A percentile compares a stretch with the other conserved stretches of the same genome.
Conservation (phyloP, 331 rosid species). For the Stylosanthes scabra region DNA sequence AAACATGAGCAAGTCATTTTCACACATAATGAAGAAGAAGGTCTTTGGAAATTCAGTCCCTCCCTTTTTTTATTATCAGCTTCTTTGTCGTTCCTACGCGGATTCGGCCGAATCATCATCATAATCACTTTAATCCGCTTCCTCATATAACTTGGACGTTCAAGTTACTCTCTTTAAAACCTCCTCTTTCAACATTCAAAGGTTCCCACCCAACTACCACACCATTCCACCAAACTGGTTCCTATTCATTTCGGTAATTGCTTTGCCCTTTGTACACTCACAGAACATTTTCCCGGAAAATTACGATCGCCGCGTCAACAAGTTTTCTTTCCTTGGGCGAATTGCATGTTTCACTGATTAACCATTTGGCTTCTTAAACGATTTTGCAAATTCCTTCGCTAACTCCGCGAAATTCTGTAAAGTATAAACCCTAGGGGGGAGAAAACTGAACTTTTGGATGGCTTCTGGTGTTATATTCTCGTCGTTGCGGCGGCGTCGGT, state of each 20-base stretch:
- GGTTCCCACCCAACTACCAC: slow-evolving; percentile 14
- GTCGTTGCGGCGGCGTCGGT: slow-evolving; percentile 75
- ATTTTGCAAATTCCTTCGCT: slow-evolving; percentile 8
- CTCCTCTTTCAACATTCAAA: slow-evolving; percentile 46
- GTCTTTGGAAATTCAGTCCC: slow-evolving; percentile 45
- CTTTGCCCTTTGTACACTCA: slow-evolving; percentile 14
- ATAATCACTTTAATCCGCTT: not conserved
- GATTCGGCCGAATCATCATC: slow-evolving; percentile 37
- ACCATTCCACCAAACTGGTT: slow-evolving; percentile 37
- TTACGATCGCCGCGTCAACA: slow-evolving; percentile 11
- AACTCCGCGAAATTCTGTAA: slow-evolving; percentile 3
- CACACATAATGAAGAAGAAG: slow-evolving; percentile 28
- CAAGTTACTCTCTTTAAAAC: not conserved
- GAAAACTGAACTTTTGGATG: slow-evolving; percentile 45
- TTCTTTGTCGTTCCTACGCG: slow-evolving; percentile 45
- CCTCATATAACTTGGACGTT: not conserved
- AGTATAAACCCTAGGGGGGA: not conserved
- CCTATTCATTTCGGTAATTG: slow-evolving; percentile 4
- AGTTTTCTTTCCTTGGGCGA: not conserved
- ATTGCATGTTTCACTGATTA: not conserved
- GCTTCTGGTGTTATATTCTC: slow-evolving; percentile 79
- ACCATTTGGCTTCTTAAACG: slow-evolving; percentile 13
- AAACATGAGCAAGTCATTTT: slow-evolving; percentile 47
- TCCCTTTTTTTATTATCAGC: too few species aligned
- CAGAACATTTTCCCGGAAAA: slow-evolving; percentile 12